phyloP scores from a whole-genome alignment of 2,329 filamentous ascomycete species.

The Aphanocladium album region DNA sequence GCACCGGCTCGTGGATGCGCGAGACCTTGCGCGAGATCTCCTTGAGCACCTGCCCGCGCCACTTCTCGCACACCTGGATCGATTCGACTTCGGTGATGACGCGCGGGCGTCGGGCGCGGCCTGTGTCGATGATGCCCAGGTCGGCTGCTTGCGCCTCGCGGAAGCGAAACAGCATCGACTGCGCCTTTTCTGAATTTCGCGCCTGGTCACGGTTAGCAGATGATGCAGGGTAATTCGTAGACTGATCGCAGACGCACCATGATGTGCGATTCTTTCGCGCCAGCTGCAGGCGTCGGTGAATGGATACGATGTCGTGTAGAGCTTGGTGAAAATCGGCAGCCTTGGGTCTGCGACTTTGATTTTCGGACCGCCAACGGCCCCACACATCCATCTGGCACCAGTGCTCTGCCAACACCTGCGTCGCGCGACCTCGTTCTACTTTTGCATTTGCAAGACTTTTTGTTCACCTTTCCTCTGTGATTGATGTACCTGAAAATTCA shows the following conservation, averaged over 20 bases:
- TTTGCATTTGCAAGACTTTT: not conserved
- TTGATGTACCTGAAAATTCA: not conserved
- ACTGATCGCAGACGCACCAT: not conserved
- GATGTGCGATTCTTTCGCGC: not conserved
- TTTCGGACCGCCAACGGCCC: not conserved
- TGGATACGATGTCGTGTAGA: not conserved
- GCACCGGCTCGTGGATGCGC: constrained; percentile 82
- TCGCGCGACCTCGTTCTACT: not conserved
- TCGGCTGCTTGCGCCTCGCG: constrained; percentile 95
- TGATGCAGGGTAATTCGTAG: not conserved
- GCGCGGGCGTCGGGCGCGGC: constrained; percentile 83
- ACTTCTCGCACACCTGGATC: constrained; percentile 90
- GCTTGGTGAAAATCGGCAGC: not conserved
- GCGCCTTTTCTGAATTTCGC: constrained; percentile 96
- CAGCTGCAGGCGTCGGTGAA: not conserved
- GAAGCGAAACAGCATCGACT: constrained; percentile 99
- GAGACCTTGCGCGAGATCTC: constrained; percentile 96
- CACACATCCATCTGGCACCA: not conserved
- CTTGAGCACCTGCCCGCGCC: constrained; percentile 95
- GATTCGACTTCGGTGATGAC: constrained; percentile 80
- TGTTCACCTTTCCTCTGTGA: not conserved
- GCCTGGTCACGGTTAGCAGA: constrained; percentile 51
- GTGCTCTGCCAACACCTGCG: not conserved
- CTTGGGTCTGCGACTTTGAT: not conserved
- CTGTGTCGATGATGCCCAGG: constrained; percentile 90